A percentile compares a stretch with the other conserved stretches of the same genome.
phyloP scores from a whole-genome alignment of 805 yeast genomes.

The Candida saitoana region DNA sequence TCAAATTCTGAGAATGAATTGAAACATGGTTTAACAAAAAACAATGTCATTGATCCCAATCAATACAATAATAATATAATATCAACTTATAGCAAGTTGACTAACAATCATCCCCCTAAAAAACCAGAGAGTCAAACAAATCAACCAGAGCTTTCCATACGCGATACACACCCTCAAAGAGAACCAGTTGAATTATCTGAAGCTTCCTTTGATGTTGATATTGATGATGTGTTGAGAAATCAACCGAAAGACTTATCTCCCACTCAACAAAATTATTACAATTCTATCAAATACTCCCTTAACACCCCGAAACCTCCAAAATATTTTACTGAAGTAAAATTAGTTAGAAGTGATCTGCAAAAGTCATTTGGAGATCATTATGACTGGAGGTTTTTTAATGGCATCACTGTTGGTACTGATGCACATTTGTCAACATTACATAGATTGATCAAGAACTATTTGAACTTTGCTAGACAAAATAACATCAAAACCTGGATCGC shows the following conservation, averaged over 20 bases:
- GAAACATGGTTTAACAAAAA: slow-evolving; percentile 18
- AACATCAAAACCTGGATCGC: slow-evolving; percentile 59
- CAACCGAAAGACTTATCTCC: not conserved
- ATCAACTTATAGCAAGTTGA: slow-evolving; percentile 13
- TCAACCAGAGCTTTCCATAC: not conserved
- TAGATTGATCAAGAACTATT: slow-evolving; percentile 49
- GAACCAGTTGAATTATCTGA: slow-evolving; percentile 15
- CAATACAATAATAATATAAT: slow-evolving; percentile 7
- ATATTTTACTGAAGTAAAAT: slow-evolving; percentile 24
- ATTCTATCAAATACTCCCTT: not conserved
- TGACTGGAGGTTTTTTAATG: slow-evolving; percentile 38
- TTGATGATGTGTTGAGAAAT: slow-evolving; percentile 10
- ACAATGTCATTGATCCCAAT: slow-evolving; percentile 17
- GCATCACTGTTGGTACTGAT: slow-evolving; percentile 24
- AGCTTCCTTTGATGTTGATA: slow-evolving; percentile 22
- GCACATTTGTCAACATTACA: slow-evolving; percentile 40
- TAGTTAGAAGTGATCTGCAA: slow-evolving; percentile 14
- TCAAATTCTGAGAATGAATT: slow-evolving; percentile 13
- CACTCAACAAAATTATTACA: not conserved
- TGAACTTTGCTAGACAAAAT: slow-evolving; percentile 42
- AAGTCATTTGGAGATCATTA: slow-evolving; percentile 30
- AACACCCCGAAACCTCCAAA: slow-evolving; percentile 20
- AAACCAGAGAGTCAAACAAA: not conserved
- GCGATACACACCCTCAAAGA: not conserved
- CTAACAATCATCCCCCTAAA: slow-evolving; percentile 9